Conservation (phyloP, 1,284 basidiomycete genomes). For the Neolentinus lepideus region DNA sequence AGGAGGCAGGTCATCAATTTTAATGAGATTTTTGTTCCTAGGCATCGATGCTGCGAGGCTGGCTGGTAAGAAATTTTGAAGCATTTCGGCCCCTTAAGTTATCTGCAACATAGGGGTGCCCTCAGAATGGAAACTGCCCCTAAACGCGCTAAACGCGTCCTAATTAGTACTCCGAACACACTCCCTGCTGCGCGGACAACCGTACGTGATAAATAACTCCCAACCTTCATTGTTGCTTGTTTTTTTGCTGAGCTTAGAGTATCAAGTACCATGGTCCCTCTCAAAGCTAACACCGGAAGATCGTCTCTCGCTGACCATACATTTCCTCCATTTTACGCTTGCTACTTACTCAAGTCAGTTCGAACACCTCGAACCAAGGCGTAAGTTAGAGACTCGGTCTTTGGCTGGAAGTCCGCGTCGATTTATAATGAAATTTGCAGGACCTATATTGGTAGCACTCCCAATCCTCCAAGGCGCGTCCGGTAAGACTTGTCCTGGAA, state of each 20-base stretch:
- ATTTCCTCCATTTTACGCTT: constrained; percentile 81
- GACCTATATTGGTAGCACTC: constrained; percentile 80
- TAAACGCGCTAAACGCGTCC: not conserved
- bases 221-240: no score
- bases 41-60: no score
- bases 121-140: not conserved
- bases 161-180: no score
- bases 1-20: not conserved
- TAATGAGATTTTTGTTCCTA: no score
- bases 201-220: no score
- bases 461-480: constrained; percentile 70
- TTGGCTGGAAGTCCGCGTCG: not conserved
- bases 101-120: no score
- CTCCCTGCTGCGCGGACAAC: no score
- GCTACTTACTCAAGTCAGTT: constrained; percentile 77
- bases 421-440: constrained; percentile 20
- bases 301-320: constrained; percentile 45
- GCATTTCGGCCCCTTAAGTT: no score
- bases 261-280: not conserved
- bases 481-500: constrained; percentile 27
- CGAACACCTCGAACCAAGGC: constrained; percentile 49
- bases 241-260: not conserved
- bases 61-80: no score
- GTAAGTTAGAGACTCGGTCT: constrained; percentile 28
- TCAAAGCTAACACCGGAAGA: constrained; percentile 9